Percentiles rank a stretch among this genome's conserved stretches.
phyloP scores from a whole-genome alignment of 2,329 filamentous ascomycete genomes.

The Hymenoscyphus infarciens region DNA sequence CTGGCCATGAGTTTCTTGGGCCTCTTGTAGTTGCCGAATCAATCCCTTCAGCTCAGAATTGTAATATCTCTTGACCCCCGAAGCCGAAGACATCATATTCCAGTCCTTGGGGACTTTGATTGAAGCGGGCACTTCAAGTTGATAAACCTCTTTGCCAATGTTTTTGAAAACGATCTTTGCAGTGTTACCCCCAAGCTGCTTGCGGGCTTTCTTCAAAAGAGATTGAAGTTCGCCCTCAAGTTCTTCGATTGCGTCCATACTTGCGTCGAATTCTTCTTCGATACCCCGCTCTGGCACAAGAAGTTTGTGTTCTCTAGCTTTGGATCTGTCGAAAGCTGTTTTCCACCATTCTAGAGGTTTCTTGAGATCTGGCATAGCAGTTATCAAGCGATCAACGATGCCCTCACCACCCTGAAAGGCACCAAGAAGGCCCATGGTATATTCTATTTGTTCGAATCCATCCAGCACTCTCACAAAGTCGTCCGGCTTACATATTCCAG shows the following conservation, averaged over 20 bases:
- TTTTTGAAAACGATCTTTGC: slow-evolving; percentile 66
- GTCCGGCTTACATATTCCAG: slow-evolving; percentile 80
- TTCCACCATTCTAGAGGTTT: slow-evolving; percentile 80
- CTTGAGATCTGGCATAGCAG: slow-evolving; percentile 79
- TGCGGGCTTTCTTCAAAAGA: slow-evolving; percentile 67
- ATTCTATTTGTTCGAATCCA: slow-evolving; percentile 96
- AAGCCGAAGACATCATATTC: slow-evolving; percentile 95
- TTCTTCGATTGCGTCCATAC: slow-evolving; percentile 69
- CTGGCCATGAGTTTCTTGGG: slow-evolving; percentile 89
- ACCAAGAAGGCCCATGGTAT: slow-evolving; percentile 78
- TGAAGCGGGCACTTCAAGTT: slow-evolving; percentile 83
- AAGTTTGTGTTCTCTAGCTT: slow-evolving; percentile 74
- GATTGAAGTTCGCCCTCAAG: slow-evolving; percentile 70
- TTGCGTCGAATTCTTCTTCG: slow-evolving; percentile 88
- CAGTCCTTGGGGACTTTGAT: slow-evolving; percentile 82
- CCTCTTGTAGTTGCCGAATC: slow-evolving; percentile 86
- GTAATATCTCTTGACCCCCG: slow-evolving; percentile 89
- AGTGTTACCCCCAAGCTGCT: slow-evolving; percentile 68
- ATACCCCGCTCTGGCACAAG: slow-evolving; percentile 83
- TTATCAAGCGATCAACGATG: slow-evolving; percentile 78
- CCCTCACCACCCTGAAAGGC: slow-evolving; percentile 74
- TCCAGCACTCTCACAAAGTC: slow-evolving; percentile 93
- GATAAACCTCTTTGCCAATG: slow-evolving; percentile 95
- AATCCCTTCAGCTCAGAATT: slow-evolving; percentile 77
- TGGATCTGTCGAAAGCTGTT: slow-evolving; percentile 80